phyloP scores from a whole-genome alignment of 768 basidiomycete species.

The Boletus speciosus region DNA sequence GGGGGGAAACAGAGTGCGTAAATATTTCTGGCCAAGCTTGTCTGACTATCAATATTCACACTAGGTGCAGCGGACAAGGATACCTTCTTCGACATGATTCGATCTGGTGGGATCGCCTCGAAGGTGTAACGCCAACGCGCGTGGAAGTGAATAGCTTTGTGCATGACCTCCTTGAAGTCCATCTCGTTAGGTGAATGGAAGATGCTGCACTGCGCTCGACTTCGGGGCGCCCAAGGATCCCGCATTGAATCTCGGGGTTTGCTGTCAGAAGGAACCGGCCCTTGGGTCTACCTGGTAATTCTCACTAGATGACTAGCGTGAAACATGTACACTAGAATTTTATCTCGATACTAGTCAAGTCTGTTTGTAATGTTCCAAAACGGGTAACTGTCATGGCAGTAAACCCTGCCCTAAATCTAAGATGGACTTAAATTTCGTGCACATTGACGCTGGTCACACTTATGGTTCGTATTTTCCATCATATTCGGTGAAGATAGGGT shows the following conservation, averaged over 20 bases:
- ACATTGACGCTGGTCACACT: conserved; percentile 16
- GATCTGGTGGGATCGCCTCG: conserved; percentile 76
- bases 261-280: neutral
- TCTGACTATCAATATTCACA: conserved; percentile 5
- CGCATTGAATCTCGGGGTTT: neutral
- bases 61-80: conserved; percentile 62
- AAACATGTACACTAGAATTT: neutral
- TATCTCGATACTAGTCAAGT: neutral
- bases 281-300: neutral
- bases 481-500: neutral
- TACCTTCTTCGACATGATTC: conserved; percentile 79
- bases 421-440: conserved; percentile 32
- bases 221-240: neutral
- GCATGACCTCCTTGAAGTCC: neutral
- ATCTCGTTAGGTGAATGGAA: neutral
- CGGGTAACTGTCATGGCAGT: neutral
- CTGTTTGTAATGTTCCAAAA: conserved; percentile 6
- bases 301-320: neutral
- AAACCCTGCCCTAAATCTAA: conserved; percentile 39
- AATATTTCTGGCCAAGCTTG: conserved; percentile 1
- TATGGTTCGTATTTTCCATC: conserved; percentile 30
- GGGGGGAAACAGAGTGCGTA: conserved; percentile 55
- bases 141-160: neutral
- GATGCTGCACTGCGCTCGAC: neutral
- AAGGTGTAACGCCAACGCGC: conserved; percentile 41